A percentile compares a stretch with the other conserved stretches of the same genome.
These are phyloP conservation scores for Yarrowia sp. DNA, from an alignment of 805 yeast genomes.

Conservation along the genomic window DNA sequence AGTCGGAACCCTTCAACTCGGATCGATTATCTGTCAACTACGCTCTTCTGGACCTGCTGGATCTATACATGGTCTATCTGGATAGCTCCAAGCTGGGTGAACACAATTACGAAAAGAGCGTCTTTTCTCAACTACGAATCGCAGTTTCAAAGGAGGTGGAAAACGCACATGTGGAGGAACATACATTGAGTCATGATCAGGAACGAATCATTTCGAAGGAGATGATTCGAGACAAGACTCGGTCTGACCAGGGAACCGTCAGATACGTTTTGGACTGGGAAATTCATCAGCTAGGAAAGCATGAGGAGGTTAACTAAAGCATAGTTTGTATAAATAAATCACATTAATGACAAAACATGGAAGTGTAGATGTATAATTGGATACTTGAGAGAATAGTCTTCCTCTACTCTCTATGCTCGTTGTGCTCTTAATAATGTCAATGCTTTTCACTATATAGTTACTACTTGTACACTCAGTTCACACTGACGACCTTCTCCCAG, in stretches of 20 bases:
- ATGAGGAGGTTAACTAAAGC: slow-evolving; percentile 41
- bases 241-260: slow-evolving; percentile 50
- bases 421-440: not conserved
- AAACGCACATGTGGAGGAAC: slow-evolving; percentile 57
- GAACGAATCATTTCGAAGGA: slow-evolving; percentile 4
- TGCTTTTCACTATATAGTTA: not conserved
- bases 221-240: slow-evolving; percentile 40
- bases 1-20: slow-evolving; percentile 44
- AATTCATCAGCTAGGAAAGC: slow-evolving; percentile 41
- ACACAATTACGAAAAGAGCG: slow-evolving; percentile 4
- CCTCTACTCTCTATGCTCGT: too few relatives aligned
- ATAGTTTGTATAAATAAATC: not conserved
- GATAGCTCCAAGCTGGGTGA: slow-evolving; percentile 59
- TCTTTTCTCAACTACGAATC: slow-evolving; percentile 27
- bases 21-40: slow-evolving; percentile 51
- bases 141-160: slow-evolving; percentile 37
- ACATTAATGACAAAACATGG: too few relatives aligned
- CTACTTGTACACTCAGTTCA: not conserved
- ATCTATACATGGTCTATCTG: slow-evolving; percentile 65
- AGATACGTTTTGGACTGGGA: slow-evolving; percentile 48
- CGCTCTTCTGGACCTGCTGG: slow-evolving; percentile 64
- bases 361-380: too few relatives aligned
- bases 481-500: slow-evolving; percentile 30
- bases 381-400: too few relatives aligned
- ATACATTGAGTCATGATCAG: slow-evolving; percentile 44